Conservation (phyloP, 2,329 filamentous ascomycete genomes). For the Aureobasidium sp. region DNA sequence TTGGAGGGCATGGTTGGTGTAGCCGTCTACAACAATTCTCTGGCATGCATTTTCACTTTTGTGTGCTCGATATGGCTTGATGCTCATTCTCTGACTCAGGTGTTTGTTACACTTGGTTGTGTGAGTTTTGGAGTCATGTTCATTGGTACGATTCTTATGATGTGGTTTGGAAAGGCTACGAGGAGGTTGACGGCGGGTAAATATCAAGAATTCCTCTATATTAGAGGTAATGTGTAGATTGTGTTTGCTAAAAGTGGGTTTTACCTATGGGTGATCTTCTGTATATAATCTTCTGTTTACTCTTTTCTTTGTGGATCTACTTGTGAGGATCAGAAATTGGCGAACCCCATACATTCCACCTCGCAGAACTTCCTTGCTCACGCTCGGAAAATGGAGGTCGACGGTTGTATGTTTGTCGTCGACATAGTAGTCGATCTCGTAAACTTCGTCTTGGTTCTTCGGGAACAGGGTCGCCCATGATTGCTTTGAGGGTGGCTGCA, state of each 20-base stretch:
- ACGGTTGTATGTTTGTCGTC: conserved; percentile 5
- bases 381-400: conserved; percentile 13
- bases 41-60: conserved; percentile 63
- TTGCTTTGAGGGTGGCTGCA: conserved; percentile 1
- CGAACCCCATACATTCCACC: conserved; percentile 14
- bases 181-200: conserved; percentile 53
- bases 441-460: conserved; percentile 10
- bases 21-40: conserved; percentile 62
- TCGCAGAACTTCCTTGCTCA: background rate
- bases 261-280: background rate
- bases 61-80: conserved; percentile 52
- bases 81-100: conserved; percentile 48
- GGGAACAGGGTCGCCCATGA: background rate
- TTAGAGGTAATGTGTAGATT: conserved; percentile 43
- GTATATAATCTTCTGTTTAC: background rate
- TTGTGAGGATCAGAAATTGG: conserved; percentile 1
- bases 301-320: background rate
- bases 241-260: background rate
- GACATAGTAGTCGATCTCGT: background rate
- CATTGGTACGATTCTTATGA: conserved; percentile 58
- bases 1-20: conserved; percentile 67
- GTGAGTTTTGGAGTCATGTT: conserved; percentile 58
- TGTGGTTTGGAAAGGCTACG: conserved; percentile 57
- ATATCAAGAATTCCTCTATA: conserved; percentile 54
- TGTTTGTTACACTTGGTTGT: conserved; percentile 59